Base-by-base conservation (phyloP, 257 asterid species). In the Primulina huaijiensis region DNA sequence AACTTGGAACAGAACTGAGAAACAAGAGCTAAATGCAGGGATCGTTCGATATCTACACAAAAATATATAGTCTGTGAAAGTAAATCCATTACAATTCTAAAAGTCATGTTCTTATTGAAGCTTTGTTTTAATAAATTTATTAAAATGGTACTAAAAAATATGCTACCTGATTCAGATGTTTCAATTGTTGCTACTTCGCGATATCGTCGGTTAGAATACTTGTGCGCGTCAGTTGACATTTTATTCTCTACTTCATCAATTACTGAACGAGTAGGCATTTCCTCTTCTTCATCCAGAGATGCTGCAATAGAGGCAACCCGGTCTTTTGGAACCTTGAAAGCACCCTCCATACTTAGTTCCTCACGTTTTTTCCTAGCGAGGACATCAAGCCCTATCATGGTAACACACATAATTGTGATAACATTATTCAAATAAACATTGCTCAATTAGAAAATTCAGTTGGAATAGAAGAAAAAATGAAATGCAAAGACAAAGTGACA, bases 291-390 rank as follows among this genome's bases (percentile, higher is more conserved):
- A 73, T 80, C 88, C 25, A 85, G 56, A 29, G 96, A 79, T 38
- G 99, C 85, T 10, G 77, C 86, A 60, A 89, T 74, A 17, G 96
- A 83, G 61, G 89, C 83, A 73, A 79, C 88, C 72, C 76, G 86
- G 64, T 84, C 96, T 73, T 72, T 85, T 16, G 97, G 96, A 35
- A 89, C 86, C 83, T 86, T 89, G 73, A 88, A 93, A 19, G 81
- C 37, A 60, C 82, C 83, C 62, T 80, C 94, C 43, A 14, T 68
- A 62, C 72, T 76, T 29, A 85, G 79, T 74, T 75, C 93, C 68
- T 38, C 74, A 46, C 95, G 85, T 73, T 88, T 92, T 21, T 80
- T 81, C 68, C 37, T 76, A 2, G 98, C 98, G 40, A 92, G 92
- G 40, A 80, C 79, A 77, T 92, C 97, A 55, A 92, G 89, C 59